Conservation (phyloP, 2,329 filamentous ascomycete species). For the Diplodia corticola region DNA sequence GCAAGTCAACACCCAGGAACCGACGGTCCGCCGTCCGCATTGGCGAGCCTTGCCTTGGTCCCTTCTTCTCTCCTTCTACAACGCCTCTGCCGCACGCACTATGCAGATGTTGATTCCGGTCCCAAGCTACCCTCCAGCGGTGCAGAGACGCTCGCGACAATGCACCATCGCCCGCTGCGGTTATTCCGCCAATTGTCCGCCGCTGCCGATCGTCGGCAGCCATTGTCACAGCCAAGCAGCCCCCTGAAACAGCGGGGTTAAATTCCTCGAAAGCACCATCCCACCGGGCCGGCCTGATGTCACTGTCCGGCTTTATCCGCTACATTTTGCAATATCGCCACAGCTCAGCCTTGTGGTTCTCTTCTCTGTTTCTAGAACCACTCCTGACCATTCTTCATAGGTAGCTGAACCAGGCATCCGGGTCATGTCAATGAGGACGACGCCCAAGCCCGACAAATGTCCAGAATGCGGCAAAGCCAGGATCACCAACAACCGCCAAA, state of each 20-base stretch:
- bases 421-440: no score
- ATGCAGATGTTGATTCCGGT: neutral
- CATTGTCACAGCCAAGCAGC: constrained; percentile 2
- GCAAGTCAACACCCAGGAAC: constrained; percentile 6
- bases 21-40: constrained; percentile 12
- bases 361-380: neutral
- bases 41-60: neutral
- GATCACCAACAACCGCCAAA: no score
- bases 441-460: no score
- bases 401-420: no score
- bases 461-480: no score
- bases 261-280: neutral
- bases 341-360: neutral
- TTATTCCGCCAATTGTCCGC: constrained; percentile 8
- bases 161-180: neutral
- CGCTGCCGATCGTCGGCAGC: neutral
- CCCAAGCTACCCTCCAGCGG: neutral
- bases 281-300: neutral
- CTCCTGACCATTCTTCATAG: no score
- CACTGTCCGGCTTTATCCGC: neutral
- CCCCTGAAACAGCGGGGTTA: neutral
- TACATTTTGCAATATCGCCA: neutral
- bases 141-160: neutral
- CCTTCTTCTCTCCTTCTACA: neutral
- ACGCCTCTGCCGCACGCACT: neutral